These are phyloP conservation scores for Ophiostoma sp. DNA, from an alignment of 2,329 filamentous ascomycete species.

Conservation along the genomic window DNA sequence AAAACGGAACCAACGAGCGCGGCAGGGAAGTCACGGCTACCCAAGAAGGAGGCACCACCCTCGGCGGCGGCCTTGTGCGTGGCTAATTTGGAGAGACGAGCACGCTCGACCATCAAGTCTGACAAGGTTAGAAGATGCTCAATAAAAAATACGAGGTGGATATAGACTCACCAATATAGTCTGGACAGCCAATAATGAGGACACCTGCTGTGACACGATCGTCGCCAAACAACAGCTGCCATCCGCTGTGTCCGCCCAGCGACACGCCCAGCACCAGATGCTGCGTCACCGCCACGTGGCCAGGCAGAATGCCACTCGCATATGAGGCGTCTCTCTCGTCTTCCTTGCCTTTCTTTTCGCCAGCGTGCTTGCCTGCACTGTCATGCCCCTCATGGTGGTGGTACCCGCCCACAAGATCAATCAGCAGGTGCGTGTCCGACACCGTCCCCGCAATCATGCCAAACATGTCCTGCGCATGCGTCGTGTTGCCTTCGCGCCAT, in stretches of 20 bases:
- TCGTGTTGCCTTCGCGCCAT: conserved; percentile 76
- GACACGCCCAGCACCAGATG: conserved; percentile 81
- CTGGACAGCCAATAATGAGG: conserved; percentile 83
- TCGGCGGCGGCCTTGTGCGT: conserved; percentile 59
- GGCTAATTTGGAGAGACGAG: conserved; percentile 64
- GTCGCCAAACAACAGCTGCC: conserved; percentile 79
- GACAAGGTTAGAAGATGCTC: background rate
- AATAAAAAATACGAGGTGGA: background rate
- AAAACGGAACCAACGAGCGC: conserved; percentile 64
- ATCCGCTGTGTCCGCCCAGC: conserved; percentile 82
- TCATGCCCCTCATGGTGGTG: conserved; percentile 10
- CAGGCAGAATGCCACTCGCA: conserved; percentile 17
- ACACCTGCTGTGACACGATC: conserved; percentile 76
- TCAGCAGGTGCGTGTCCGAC: conserved; percentile 70
- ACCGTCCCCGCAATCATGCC: conserved; percentile 71
- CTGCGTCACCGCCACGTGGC: conserved; percentile 24
- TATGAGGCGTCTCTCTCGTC: background rate
- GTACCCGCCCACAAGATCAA: conserved; percentile 69
- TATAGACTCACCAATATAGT: conserved; percentile 71
- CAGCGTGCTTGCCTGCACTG: background rate
- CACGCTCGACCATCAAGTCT: conserved; percentile 74
- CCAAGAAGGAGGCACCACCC: conserved; percentile 65
- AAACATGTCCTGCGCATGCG: conserved; percentile 92
- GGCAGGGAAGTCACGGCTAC: conserved; percentile 73
- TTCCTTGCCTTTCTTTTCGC: background rate